These are phyloP conservation scores for Quercus glauca DNA, from an alignment of 306 rosid species.

Conservation along the genomic window DNA sequence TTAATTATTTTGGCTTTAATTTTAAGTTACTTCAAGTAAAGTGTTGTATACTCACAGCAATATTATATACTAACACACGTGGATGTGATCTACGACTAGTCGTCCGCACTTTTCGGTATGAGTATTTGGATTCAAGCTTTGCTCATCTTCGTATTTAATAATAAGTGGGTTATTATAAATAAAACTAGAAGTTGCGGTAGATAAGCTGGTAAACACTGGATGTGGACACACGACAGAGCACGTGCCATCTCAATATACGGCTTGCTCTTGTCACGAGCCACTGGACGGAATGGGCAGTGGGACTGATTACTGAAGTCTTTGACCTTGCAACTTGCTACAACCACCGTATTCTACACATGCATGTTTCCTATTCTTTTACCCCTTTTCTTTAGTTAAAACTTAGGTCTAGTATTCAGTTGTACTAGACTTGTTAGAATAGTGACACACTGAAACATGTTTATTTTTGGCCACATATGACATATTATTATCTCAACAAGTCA, in stretches of 20 bases:
- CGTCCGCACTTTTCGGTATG: neutral
- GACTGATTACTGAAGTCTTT: neutral
- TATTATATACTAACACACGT: too few relatives aligned
- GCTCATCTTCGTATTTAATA: too few relatives aligned
- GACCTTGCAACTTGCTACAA: too few relatives aligned
- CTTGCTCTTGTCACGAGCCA: neutral
- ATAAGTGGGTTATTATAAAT: neutral
- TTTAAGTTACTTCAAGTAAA: neutral
- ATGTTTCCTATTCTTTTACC: neutral
- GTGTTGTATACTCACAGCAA: too few relatives aligned
- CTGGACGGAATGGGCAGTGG: neutral
- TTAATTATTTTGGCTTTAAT: too few relatives aligned
- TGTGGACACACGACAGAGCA: slow-evolving; percentile 24
- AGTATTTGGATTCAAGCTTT: neutral
- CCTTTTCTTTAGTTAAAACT: too few relatives aligned
- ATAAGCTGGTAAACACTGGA: neutral
- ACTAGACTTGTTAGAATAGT: too few relatives aligned
- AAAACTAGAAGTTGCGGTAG: neutral
- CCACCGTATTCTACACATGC: neutral
- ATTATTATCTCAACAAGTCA: too few relatives aligned
- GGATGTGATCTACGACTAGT: neutral
- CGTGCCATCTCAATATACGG: neutral
- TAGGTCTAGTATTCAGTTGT: too few relatives aligned
- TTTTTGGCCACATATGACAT: fast-evolving
- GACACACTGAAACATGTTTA: too few relatives aligned